Conservation (phyloP, 768 basidiomycete species). For the Tylopilus plumbeoviolaceoides region DNA sequence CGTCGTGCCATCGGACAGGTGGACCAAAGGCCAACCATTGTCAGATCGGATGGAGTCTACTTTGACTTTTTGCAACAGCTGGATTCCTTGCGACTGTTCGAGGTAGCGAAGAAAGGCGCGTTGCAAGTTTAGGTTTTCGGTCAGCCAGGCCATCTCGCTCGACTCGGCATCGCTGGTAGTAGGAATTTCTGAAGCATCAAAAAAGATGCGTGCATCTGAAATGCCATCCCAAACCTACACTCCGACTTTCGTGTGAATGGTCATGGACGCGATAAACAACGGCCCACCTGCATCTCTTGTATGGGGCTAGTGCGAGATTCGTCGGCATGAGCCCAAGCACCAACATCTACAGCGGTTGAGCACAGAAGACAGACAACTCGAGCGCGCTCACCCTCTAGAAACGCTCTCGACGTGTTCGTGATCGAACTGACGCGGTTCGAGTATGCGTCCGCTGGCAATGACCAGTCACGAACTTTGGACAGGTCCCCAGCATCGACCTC, state of each 20-base stretch:
- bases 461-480: slow-evolving; percentile 65
- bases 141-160: slow-evolving; percentile 73
- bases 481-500: slow-evolving; percentile 85
- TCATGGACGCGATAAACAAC: not conserved
- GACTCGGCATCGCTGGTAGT: slow-evolving; percentile 27
- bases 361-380: slow-evolving; percentile 35
- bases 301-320: slow-evolving; percentile 62
- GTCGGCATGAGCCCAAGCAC: slow-evolving; percentile 81
- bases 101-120: slow-evolving; percentile 72
- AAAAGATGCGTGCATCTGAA: slow-evolving; percentile 73
- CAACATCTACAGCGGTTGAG: slow-evolving; percentile 51
- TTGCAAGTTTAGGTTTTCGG: slow-evolving; percentile 93
- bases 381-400: too few relatives aligned
- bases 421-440: too few relatives aligned
- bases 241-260: not conserved
- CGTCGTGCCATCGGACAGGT: slow-evolving; percentile 61
- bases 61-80: slow-evolving; percentile 67
- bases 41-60: slow-evolving; percentile 64
- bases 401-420: too few relatives aligned
- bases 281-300: slow-evolving; percentile 77
- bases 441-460: slow-evolving; percentile 46
- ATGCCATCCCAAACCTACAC: slow-evolving; percentile 88
- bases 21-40: slow-evolving; percentile 78
- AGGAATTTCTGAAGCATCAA: slow-evolving; percentile 49
- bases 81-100: slow-evolving; percentile 44